A percentile compares a stretch with the other conserved stretches of the same genome.
These are phyloP conservation scores for Colletotrichum filicis DNA, from an alignment of 2,329 filamentous ascomycete genomes.

Conservation along the genomic window DNA sequence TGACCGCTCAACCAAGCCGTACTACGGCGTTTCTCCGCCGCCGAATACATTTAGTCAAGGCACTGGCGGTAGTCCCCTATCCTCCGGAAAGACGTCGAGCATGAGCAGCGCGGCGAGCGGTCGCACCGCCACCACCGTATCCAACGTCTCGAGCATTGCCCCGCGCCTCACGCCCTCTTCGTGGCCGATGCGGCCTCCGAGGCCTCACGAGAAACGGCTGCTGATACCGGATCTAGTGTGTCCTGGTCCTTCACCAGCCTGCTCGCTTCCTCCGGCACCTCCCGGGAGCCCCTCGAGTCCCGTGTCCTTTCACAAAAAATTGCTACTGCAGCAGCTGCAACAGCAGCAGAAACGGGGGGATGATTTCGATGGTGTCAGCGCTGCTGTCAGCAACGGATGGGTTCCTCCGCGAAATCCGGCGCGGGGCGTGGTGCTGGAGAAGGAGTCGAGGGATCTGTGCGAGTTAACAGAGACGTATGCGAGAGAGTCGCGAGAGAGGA, in stretches of 20 bases:
- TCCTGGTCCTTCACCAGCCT: slow-evolving; percentile 56
- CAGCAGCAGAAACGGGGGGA: slow-evolving; percentile 5
- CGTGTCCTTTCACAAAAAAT: neutral
- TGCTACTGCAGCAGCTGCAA: slow-evolving; percentile 10
- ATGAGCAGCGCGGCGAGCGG: slow-evolving; percentile 30
- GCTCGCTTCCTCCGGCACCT: slow-evolving; percentile 52
- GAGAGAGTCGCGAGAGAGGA: slow-evolving; percentile 43
- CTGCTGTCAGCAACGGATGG: slow-evolving; percentile 33
- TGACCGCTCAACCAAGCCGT: slow-evolving; percentile 38
- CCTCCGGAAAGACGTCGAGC: slow-evolving; percentile 10
- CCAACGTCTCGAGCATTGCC: slow-evolving; percentile 2
- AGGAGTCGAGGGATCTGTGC: slow-evolving; percentile 42
- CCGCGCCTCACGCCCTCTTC: slow-evolving; percentile 34
- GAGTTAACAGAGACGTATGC: slow-evolving; percentile 46
- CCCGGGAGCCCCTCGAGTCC: slow-evolving; percentile 20
- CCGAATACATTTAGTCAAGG: neutral
- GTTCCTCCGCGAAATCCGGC: slow-evolving; percentile 30
- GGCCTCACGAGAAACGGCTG: slow-evolving; percentile 48
- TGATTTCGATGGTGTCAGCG: slow-evolving; percentile 13
- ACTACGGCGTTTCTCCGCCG: neutral
- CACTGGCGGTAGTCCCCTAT: neutral
- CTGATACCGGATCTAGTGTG: slow-evolving; percentile 49
- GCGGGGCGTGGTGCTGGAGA: slow-evolving; percentile 34
- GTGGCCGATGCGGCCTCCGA: slow-evolving; percentile 47
- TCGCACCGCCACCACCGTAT: slow-evolving; percentile 5